Percentiles rank a stretch among this genome's conserved stretches.
phyloP scores from a whole-genome alignment of 2,329 filamentous ascomycete species.

The Aspergillus luchuensis region DNA sequence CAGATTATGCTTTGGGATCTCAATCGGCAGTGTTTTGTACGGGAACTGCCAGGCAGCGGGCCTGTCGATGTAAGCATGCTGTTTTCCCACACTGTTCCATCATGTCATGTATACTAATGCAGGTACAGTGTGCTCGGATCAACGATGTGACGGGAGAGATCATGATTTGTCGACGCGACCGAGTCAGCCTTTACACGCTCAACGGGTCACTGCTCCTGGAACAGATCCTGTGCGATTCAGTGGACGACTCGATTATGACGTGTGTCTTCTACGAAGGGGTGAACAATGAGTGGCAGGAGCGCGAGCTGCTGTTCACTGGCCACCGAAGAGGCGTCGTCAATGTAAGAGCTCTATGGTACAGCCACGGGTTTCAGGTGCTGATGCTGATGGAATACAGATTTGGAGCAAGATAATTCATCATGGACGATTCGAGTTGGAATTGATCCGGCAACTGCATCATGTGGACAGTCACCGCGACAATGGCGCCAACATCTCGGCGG shows the following conservation, averaged over 20 bases:
- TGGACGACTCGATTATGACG: conserved; percentile 75
- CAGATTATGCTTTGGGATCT: conserved; percentile 91
- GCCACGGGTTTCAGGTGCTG: background rate
- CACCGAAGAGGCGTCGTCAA: conserved; percentile 84
- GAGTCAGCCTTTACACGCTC: conserved; percentile 77
- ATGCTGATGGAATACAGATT: conserved; percentile 42
- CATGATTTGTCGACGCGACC: conserved; percentile 74
- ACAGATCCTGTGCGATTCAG: conserved; percentile 72
- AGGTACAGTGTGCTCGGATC: conserved; percentile 73
- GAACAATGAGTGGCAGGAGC: conserved; percentile 88
- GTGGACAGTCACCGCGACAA: conserved; percentile 67
- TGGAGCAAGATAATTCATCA: conserved; percentile 60
- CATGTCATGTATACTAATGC: conserved; percentile 5
- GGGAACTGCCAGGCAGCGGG: conserved; percentile 65
- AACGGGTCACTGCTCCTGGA: conserved; percentile 83
- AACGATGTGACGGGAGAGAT: conserved; percentile 92
- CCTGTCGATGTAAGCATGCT: conserved; percentile 47
- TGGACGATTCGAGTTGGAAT: conserved; percentile 73
- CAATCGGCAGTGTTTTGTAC: conserved; percentile 83
- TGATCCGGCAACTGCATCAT: conserved; percentile 81
- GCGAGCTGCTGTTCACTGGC: conserved; percentile 83
- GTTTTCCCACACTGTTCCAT: too few relatives aligned
- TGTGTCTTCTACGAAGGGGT: conserved; percentile 93
- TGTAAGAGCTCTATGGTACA: conserved; percentile 33
- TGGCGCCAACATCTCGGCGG: conserved; percentile 58